phyloP scores from a whole-genome alignment of 257 asterid species.

The Ilex aquifolium region DNA sequence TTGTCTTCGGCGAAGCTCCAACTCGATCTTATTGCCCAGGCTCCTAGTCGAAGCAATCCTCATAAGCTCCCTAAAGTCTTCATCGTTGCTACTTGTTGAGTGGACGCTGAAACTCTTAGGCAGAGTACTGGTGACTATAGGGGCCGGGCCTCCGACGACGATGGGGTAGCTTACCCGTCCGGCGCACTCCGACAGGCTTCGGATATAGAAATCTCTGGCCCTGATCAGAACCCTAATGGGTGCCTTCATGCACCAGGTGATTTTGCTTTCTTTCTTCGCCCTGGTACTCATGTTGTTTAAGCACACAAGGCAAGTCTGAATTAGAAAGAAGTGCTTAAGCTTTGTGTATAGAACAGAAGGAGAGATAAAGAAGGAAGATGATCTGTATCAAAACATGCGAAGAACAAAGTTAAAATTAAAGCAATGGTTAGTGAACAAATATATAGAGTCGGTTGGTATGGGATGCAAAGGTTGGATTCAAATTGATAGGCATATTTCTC shows the following conservation, averaged over 20 bases:
- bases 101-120: conserved; percentile 32
- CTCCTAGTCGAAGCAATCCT: conserved; percentile 37
- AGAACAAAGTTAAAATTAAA: neutral
- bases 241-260: conserved; percentile 29
- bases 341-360: too few species aligned
- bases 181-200: conserved; percentile 32
- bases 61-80: conserved; percentile 42
- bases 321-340: too few species aligned
- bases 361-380: too few species aligned
- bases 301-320: too few species aligned
- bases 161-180: conserved; percentile 20
- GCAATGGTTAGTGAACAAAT: too few species aligned
- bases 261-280: conserved; percentile 15
- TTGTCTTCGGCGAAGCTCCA: conserved; percentile 23
- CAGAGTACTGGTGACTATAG: conserved; percentile 11
- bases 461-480: neutral
- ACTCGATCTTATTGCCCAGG: neutral
- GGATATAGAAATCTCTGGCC: conserved; percentile 46
- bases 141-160: conserved; percentile 23
- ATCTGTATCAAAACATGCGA: too few species aligned
- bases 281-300: conserved; percentile 16
- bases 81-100: conserved; percentile 23
- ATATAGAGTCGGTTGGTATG: neutral
- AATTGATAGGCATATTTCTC: too few species aligned
- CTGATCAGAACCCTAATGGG: conserved; percentile 31